A percentile compares a stretch with the other conserved stretches of the same genome.
phyloP scores from a whole-genome alignment of 495 filamentous ascomycete species.

The Xylaria longipes region DNA sequence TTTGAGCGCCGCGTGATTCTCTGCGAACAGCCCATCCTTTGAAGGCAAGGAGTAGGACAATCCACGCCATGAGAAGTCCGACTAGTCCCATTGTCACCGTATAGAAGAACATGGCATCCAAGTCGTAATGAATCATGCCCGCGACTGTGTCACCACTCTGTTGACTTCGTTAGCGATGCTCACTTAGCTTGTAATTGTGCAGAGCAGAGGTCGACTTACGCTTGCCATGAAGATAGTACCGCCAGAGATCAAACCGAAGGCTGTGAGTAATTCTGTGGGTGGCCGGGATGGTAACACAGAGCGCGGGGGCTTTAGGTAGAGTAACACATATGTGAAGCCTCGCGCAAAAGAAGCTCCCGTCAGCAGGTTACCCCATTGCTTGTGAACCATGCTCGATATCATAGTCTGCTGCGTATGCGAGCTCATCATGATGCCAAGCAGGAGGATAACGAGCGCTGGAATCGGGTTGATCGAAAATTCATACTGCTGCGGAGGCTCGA shows the following conservation, averaged over 20 bases:
- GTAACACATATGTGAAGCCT: constrained; percentile 76
- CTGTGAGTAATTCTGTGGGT: constrained; percentile 84
- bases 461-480: constrained; percentile 85
- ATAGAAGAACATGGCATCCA: constrained; percentile 91
- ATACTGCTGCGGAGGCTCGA: constrained; percentile 70
- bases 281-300: constrained; percentile 86
- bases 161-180: constrained; percentile 15
- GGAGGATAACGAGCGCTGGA: constrained; percentile 81
- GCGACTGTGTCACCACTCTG: constrained; percentile 74
- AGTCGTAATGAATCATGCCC: constrained; percentile 75
- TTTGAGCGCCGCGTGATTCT: constrained; percentile 47
- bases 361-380: constrained; percentile 90
- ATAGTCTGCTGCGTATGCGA: constrained; percentile 85
- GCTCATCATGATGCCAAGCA: constrained; percentile 93
- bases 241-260: constrained; percentile 87
- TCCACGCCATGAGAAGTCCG: constrained; percentile 85
- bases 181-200: neutral
- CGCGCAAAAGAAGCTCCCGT: constrained; percentile 81
- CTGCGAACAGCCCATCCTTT: constrained; percentile 85
- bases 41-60: constrained; percentile 76
- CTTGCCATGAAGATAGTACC: constrained; percentile 94
- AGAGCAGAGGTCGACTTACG: constrained; percentile 55
- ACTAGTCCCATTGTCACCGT: constrained; percentile 87
- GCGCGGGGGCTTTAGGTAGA: constrained; percentile 82
- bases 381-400: constrained; percentile 91